Evolutionary conservation across 345 rosid species (phyloP).

Genomic region (Pelargonium nanum): DNA sequence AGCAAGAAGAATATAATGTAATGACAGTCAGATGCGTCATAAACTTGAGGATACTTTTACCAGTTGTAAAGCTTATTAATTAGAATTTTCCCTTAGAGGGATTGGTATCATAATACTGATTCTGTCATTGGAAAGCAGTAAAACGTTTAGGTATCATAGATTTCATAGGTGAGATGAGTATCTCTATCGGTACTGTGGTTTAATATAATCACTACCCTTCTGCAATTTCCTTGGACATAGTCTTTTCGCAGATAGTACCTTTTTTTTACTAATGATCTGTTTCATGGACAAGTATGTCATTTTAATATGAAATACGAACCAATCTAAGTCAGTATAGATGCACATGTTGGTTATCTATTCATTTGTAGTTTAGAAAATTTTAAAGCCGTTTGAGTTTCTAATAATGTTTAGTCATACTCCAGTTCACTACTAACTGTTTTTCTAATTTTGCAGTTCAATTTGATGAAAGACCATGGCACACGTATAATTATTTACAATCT

Average conservation of each 20-base stretch:
- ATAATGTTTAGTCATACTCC: background rate
- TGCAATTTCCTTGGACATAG: background rate
- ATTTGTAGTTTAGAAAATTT: background rate
- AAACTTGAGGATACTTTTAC: background rate
- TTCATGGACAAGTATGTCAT: no score
- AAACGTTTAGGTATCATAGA: background rate
- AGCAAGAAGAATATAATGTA: background rate
- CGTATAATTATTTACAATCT: conserved; percentile 76
- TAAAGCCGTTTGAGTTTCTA: no score
- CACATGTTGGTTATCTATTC: background rate
- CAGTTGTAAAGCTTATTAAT: background rate
- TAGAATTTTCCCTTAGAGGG: background rate
- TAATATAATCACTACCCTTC: background rate
- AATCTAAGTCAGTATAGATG: no score
- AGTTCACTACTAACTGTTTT: background rate
- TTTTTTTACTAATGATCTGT: background rate
- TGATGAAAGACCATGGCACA: conserved; percentile 72
- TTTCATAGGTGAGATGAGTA: background rate
- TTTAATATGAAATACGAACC: background rate
- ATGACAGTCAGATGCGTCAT: background rate
- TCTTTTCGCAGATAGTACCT: background rate
- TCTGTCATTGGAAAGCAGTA: background rate
- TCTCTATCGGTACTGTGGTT: background rate
- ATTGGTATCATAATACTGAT: background rate
- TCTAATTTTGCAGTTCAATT: conserved; percentile 40